Conservation (phyloP, 2,329 filamentous ascomycete species). For the Septoria linicola region DNA sequence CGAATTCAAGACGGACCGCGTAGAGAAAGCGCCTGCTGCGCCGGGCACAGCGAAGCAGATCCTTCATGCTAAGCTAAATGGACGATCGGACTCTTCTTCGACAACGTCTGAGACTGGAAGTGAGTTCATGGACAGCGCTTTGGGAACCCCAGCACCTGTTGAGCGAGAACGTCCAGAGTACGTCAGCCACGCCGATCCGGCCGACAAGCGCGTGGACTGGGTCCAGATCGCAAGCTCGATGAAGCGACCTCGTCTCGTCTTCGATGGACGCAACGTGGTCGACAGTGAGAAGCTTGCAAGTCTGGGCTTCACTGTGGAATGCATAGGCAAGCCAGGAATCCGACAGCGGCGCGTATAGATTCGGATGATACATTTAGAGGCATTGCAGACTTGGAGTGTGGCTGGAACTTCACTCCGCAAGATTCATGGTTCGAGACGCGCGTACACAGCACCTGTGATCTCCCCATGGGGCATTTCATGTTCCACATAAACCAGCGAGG, state of each 20-base stretch:
- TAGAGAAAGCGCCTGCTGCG: slow-evolving; percentile 5
- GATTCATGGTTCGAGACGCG: neutral
- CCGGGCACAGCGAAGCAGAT: neutral
- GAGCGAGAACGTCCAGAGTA: slow-evolving; percentile 14
- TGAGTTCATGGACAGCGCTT: slow-evolving; percentile 24
- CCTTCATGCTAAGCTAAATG: neutral
- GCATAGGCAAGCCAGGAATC: slow-evolving; percentile 35
- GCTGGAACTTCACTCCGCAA: neutral
- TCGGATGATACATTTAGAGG: no score
- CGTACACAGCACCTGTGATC: neutral
- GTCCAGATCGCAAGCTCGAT: slow-evolving; percentile 34
- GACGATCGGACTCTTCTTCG: slow-evolving; percentile 13
- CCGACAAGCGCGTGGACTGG: slow-evolving; percentile 37
- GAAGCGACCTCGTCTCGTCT: slow-evolving; percentile 38
- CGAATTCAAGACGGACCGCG: slow-evolving; percentile 38
- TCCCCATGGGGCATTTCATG: neutral
- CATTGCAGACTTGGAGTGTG: neutral
- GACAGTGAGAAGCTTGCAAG: slow-evolving; percentile 34
- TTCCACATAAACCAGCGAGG: neutral
- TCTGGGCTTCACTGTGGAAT: slow-evolving; percentile 40
- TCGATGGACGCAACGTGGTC: slow-evolving; percentile 41
- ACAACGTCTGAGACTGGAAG: slow-evolving; percentile 21
- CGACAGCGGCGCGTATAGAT: slow-evolving; percentile 20
- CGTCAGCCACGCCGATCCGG: slow-evolving; percentile 8
- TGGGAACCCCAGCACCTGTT: slow-evolving; percentile 21